Base-by-base conservation (phyloP, 2,329 filamentous ascomycete species). In the Coniochaeta prunicola region DNA sequence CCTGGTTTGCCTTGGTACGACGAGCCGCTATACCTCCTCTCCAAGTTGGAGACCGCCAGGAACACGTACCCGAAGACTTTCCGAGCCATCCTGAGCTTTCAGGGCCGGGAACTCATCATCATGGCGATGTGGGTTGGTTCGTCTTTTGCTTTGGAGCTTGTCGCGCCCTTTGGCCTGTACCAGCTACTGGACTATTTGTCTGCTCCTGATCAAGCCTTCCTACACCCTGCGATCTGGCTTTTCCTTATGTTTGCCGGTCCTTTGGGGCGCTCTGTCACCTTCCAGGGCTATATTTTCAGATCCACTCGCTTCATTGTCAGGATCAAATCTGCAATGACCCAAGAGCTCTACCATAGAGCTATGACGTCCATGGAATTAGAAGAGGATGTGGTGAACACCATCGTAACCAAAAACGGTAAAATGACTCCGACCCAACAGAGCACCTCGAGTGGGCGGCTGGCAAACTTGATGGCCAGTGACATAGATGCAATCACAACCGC, bases 381-480 rank as follows among this genome's bases (percentile, higher is more conserved):
- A 54, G 78, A 83, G n/a, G 80, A 83, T 57, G 73, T 76, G 1
- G 79, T 80, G 60, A 70, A 72, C 12, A 63, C 69, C 2, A 60
- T 62, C 66, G 21, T 65, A 61, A 26, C 69, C 64, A 57, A 64
- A 63, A 57, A 65, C 66, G 17, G 57, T n/a, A 58, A 60, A 50
- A 12, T 12, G 12, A 17, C 21, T 13, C 45, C 13, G 63, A 45
- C 63, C 64, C 36, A 60, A 66, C 42, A 59, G 7, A 60, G 58
- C 3, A 66, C 66, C 2, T 62, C 65, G 15, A 62, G 62, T 8
- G 65, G 64, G 31, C 60, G 61, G 42, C 62, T 61, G 53, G 62
- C 60, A 15, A 85, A 82, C 59, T 72, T 85, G 57, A 84, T 85
- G 80, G 79, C 81, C 9, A 80, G 80, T 30, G 82, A 85, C 63